Evolutionary conservation across 2,329 filamentous ascomycete genomes (phyloP), one percentile per base, ranked within the genome.

Genomic region (Lecanoromycetidae sp.): DNA sequence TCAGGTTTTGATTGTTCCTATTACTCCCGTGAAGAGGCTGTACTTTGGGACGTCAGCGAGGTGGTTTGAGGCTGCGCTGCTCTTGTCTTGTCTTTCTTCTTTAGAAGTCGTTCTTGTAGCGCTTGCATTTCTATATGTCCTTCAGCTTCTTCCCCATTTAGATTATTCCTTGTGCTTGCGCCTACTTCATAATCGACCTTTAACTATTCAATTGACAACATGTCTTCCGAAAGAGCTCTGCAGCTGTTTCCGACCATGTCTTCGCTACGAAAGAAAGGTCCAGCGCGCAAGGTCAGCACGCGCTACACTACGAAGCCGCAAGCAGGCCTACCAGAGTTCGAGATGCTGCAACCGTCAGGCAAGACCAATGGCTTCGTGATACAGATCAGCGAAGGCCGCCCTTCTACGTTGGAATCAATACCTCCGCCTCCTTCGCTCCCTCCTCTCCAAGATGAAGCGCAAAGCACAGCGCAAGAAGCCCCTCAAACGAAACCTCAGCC

Each of bases 281-380:
- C 49, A 29, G 17, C 19, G 20, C 49, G 44, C n/a, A 48, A 51
- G 41, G 22, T 27, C 29, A 48, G 40, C 45, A 43, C 37, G 6
- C 42, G 41, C 22, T 41, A 47, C 26, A 43, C 38, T 27, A 39
- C 33, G 5, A 52, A 40, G 29, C 47, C 43, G n/a, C 44, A 27
- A 26, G 32, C 42, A 34, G 35, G 40, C 6, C 27, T 51, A 15
- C 52, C 52, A 9, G 44, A 52, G 10, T 54, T 54, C 32, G 50
- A 54, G 29, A 52, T 52, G 50, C 30, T 52, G 15, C 34, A 44
- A 20, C 42, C 49, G 10, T 23, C 33, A 30, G 41, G 41, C 19
- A 47, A 48, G 17, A 36, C 43, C 6, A 46, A 48, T 12, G 44
- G 46, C 8, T 34, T 53, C 17, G 46, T 52, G n/a, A 49, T 54